phyloP scores from a whole-genome alignment of 371 early-diverging fungal species.

The Chytridium lagenaria region DNA sequence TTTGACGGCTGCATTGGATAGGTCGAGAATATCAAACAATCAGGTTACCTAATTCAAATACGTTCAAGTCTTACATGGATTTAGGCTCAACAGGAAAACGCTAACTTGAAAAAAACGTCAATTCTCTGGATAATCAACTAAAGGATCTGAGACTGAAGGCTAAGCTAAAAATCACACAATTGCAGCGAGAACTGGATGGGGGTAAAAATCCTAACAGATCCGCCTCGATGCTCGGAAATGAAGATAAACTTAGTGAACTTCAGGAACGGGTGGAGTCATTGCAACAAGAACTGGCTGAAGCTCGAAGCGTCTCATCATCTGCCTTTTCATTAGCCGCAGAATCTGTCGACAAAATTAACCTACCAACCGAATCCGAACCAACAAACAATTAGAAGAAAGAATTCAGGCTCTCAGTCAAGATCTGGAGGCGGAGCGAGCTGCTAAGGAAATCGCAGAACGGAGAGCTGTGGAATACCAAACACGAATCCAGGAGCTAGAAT shows the following conservation, averaged over 20 bases:
- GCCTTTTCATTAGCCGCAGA: too few relatives aligned
- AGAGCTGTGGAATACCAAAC: too few relatives aligned
- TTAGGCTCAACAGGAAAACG: slow-evolving; percentile 9
- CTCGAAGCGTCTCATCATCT: too few relatives aligned
- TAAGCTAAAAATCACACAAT: slow-evolving; percentile 39
- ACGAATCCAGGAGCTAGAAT: too few relatives aligned
- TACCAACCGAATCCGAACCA: too few relatives aligned
- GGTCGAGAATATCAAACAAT: neutral
- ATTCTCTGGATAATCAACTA: slow-evolving; percentile 29
- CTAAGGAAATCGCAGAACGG: too few relatives aligned
- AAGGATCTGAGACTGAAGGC: slow-evolving; percentile 38
- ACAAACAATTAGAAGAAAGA: too few relatives aligned
- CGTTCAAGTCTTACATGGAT: too few relatives aligned
- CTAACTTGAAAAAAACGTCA: slow-evolving; percentile 13
- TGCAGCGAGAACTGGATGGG: slow-evolving; percentile 35
- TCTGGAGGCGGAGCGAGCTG: too few relatives aligned
- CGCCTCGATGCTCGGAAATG: neutral
- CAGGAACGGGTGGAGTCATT: neutral
- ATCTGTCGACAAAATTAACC: too few relatives aligned
- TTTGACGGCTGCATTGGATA: slow-evolving; percentile 20
- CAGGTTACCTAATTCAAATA: slow-evolving; percentile 11
- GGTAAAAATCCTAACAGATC: neutral
- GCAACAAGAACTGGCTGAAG: slow-evolving; percentile 3
- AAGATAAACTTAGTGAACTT: neutral
- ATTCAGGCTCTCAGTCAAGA: too few relatives aligned